A percentile compares a stretch with the other conserved stretches of the same genome.
These are phyloP conservation scores for Capsicum rhomboideum DNA, from an alignment of 257 asterid species.

Conservation along the genomic window DNA sequence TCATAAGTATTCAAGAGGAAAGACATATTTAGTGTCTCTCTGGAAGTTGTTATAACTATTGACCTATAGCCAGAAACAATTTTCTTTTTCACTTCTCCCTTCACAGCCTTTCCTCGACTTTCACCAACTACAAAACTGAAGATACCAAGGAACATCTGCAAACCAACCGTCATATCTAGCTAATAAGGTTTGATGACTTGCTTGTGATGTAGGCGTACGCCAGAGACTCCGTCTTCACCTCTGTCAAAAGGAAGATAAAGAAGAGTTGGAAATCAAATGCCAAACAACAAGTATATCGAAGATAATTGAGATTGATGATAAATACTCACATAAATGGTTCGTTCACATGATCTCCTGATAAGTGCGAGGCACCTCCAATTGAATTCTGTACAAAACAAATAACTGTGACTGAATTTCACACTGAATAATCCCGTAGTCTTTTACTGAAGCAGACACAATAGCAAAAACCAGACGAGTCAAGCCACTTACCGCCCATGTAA, in stretches of 20 bases:
- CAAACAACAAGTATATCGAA: neutral
- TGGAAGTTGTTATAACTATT: neutral
- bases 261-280: constrained; percentile 13
- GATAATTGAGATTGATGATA: neutral
- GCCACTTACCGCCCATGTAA: constrained; percentile 93
- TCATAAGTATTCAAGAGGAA: neutral
- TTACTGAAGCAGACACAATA: neutral
- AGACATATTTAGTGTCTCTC: neutral
- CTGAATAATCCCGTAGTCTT: neutral
- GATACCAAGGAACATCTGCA: constrained; percentile 21
- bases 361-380: constrained; percentile 83
- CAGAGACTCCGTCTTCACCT: constrained; percentile 97
- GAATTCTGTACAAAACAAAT: constrained; percentile 60
- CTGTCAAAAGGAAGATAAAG: constrained; percentile 28
- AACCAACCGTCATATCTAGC: constrained; percentile 51
- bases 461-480: neutral
- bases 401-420: constrained; percentile 16
- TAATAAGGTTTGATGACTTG: constrained; percentile 68
- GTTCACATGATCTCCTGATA: constrained; percentile 88
- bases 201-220: constrained; percentile 99
- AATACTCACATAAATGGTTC: constrained; percentile 91
- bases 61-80: neutral
- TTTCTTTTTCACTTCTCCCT: neutral
- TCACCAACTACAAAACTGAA: constrained; percentile 8
- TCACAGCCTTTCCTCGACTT: neutral